Base-by-base conservation (phyloP, 192 early-diverging fungal species). In the Podila clonocystis region DNA sequence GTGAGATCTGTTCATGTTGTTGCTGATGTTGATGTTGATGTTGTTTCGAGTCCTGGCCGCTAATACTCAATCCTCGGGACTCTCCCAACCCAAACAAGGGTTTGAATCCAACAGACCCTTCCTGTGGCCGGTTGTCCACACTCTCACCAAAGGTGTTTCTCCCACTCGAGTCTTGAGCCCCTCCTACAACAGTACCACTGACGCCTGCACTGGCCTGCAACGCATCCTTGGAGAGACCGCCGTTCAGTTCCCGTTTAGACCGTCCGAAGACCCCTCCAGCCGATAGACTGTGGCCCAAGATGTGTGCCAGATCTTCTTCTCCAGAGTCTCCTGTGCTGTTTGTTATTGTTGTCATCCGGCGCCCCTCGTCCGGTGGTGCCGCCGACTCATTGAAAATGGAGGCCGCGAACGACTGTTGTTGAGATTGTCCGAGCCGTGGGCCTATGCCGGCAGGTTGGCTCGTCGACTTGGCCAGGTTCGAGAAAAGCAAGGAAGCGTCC, bases 261-360 rank as follows among this genome's bases (percentile, higher is more conserved):
- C 75, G 62, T 17, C 45, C 75, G 5, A 77, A 31, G 8, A 67
- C 62, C 34, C 75, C 75, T 28, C 75, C 75, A 2, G 75, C 70
- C 3, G 75, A 70, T 28, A 77, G 31, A 50, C 75, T 77, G 48
- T 57, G 75, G n/a, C 75, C 69, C 45, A 77, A 52, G 11, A 77
- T 77, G 13, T 33, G 70, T 1, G 75, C 68, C 68, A 77, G 65
- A 45, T 77, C 75, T 4, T 77, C 75, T 20, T 76, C 74, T 24
- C 68, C 74, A 8, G 67, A 52, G 24, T 66, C 73, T 15, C 58
- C 24, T 5, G 26, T 22, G 17, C 9, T 22, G n/a, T 4, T 13
- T 7, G 63, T 61, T n/a, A 8, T 8, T 31, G 58, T 29, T 13
- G 11, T 38, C 9, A 11, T 19, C n/a, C 31, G 19, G 38, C 59